Conservation (phyloP, 805 yeast genomes). For the Candida qinlingensis region DNA sequence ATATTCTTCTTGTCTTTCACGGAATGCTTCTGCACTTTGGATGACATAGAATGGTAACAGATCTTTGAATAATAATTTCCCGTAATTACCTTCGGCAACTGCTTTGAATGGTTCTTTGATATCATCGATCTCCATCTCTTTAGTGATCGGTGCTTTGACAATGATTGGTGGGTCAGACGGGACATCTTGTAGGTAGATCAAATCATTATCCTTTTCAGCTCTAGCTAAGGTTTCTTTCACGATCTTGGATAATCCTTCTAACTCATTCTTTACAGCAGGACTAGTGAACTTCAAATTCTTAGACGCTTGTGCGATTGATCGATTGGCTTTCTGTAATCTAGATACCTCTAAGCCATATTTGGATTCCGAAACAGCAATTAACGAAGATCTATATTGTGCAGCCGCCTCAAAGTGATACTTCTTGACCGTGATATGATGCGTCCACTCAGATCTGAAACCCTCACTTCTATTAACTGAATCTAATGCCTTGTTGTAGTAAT, state of each 20-base stretch:
- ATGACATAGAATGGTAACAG: constrained; percentile 64
- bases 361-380: constrained; percentile 39
- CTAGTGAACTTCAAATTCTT: constrained; percentile 37
- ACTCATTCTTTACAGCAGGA: constrained; percentile 44
- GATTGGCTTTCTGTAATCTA: constrained; percentile 40
- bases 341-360: constrained; percentile 72
- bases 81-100: constrained; percentile 18
- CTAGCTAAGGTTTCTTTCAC: constrained; percentile 41
- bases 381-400: constrained; percentile 58
- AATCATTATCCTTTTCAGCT: constrained; percentile 75
- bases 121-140: constrained; percentile 35
- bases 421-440: constrained; percentile 54
- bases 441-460: constrained; percentile 59
- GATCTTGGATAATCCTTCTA: constrained; percentile 41
- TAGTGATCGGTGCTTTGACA: constrained; percentile 51
- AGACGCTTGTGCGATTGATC: constrained; percentile 31
- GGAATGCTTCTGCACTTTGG: constrained; percentile 61
- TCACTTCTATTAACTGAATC: constrained; percentile 41
- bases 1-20: constrained; percentile 56
- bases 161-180: constrained; percentile 46
- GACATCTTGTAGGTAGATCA: constrained; percentile 65
- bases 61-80: constrained; percentile 43
- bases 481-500: constrained; percentile 45
- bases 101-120: constrained; percentile 29
- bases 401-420: constrained; percentile 64